A percentile compares a stretch with the other conserved stretches of the same genome.
Evolutionary conservation across 371 early-diverging fungal genomes (phyloP).

Genomic region (Polyrhizophydium stewartii): DNA sequence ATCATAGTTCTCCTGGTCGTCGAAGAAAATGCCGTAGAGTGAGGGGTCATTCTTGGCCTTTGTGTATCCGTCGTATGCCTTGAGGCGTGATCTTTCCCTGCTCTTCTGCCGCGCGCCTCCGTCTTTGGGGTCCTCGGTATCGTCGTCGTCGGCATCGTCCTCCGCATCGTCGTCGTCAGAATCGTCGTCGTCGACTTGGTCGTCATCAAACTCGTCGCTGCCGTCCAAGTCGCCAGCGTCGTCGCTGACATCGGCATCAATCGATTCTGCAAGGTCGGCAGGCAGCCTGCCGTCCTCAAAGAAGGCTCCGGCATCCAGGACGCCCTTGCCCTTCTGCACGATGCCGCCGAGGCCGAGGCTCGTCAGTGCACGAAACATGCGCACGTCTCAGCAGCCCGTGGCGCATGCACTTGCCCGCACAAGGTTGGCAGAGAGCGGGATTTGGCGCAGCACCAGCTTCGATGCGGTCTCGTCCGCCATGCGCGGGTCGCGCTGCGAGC

Average conservation of each 20-base stretch:
- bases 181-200: conserved; percentile 16
- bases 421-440: conserved; percentile 62
- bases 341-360: no score
- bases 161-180: conserved; percentile 19
- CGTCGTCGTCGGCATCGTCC: conserved; percentile 16
- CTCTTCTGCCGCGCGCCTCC: background rate
- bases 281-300: no score
- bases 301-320: no score
- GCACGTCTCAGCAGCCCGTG: background rate
- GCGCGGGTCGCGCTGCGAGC: conserved; percentile 93
- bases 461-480: conserved; percentile 77
- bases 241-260: conserved; percentile 8
- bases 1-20: conserved; percentile 81
- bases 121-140: conserved; percentile 1
- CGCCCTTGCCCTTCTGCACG: conserved; percentile 23
- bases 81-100: background rate
- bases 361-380: no score
- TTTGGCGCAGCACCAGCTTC: conserved; percentile 76
- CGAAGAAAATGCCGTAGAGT: conserved; percentile 80
- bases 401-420: conserved; percentile 45
- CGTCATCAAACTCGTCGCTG: conserved; percentile 15
- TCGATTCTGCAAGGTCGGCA: no score
- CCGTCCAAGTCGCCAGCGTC: conserved; percentile 11
- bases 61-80: conserved; percentile 1
- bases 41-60: conserved; percentile 51